phyloP scores from a whole-genome alignment of 257 asterid genomes.

The Solanum paucissectum region DNA sequence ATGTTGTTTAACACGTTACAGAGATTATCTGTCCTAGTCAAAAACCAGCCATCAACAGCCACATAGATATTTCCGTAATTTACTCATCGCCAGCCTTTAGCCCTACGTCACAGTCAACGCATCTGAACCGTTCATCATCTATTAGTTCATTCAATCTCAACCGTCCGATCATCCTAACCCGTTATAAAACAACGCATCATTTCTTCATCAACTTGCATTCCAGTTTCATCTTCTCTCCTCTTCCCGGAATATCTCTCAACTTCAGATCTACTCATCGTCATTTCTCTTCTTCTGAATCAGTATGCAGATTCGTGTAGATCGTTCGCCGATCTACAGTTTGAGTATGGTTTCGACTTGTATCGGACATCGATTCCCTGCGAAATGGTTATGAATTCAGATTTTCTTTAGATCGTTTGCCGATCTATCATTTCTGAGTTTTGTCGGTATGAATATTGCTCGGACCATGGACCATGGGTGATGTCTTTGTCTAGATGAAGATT shows the following conservation, averaged over 20 bases:
- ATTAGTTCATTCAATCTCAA: background rate
- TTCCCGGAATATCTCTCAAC: no score
- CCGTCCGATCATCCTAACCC: conserved; percentile 21
- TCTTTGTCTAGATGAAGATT: background rate
- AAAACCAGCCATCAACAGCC: background rate
- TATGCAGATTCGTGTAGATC: background rate
- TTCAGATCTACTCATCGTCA: background rate
- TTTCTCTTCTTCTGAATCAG: background rate
- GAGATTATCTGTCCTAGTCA: background rate
- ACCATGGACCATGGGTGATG: background rate
- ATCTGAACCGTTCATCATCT: conserved; percentile 16
- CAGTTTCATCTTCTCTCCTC: background rate
- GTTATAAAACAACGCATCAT: conserved; percentile 1
- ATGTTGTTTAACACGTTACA: conserved; percentile 14
- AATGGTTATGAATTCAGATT: background rate
- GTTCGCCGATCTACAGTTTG: conserved; percentile 12
- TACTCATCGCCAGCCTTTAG: background rate
- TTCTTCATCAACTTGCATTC: background rate
- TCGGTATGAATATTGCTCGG: background rate
- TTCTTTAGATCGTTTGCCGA: background rate
- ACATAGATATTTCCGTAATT: background rate
- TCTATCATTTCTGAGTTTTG: background rate
- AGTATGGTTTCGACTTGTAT: background rate
- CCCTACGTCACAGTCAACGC: background rate
- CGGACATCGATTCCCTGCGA: background rate